phyloP scores from a whole-genome alignment of 805 yeast genomes.

The Yarrowia sp. region DNA sequence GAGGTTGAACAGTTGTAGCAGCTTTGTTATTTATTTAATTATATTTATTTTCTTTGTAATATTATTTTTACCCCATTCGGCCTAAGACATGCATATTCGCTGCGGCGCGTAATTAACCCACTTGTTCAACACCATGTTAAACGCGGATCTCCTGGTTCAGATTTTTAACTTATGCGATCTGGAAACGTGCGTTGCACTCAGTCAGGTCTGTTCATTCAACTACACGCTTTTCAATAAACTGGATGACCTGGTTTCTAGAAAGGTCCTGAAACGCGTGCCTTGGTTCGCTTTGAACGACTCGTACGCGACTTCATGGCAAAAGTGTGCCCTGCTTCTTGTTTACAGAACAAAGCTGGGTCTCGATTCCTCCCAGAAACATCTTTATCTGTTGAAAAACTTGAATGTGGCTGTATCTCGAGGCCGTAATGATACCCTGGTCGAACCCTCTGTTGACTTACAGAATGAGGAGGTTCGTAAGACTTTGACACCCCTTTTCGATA shows the following conservation, averaged over 20 bases:
- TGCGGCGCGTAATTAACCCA: no score
- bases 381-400: not conserved
- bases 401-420: not conserved
- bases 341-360: not conserved
- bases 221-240: not conserved
- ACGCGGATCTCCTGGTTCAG: not conserved
- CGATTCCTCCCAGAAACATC: not conserved
- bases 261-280: not conserved
- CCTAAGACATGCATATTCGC: no score
- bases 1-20: no score
- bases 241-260: not conserved
- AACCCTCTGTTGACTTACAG: no score
- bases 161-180: not conserved
- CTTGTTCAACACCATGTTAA: not conserved
- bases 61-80: no score
- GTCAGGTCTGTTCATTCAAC: not conserved
- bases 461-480: no score
- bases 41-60: no score
- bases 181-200: not conserved
- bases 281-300: not conserved
- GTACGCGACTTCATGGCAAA: not conserved
- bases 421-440: not conserved
- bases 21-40: no score
- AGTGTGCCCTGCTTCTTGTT: not conserved
- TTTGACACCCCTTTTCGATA: no score